Evolutionary conservation across 1,284 basidiomycete species (phyloP).

Genomic region (Termitomyces sp.): DNA sequence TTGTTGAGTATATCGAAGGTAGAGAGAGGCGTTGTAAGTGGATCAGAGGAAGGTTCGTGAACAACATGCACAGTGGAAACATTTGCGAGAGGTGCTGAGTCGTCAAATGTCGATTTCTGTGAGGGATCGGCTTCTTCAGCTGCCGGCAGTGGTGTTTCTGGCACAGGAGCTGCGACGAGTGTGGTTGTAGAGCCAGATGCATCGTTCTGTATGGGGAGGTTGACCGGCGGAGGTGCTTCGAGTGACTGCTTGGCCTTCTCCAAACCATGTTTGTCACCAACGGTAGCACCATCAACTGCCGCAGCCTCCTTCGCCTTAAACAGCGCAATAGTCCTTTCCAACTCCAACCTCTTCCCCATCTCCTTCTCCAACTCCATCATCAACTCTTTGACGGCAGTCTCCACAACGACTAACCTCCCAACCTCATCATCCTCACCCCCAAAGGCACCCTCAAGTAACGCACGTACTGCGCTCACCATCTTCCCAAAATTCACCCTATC

Average conservation of each 20-base stretch:
- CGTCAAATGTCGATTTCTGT: background rate
- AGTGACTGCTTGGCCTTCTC: background rate
- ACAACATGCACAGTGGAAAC: background rate
- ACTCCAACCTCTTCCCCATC: slow-evolving; percentile 50
- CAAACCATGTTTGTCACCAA: background rate
- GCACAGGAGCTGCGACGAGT: background rate
- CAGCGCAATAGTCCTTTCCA: slow-evolving; percentile 34
- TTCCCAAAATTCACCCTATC: slow-evolving; percentile 20
- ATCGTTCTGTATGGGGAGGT: background rate
- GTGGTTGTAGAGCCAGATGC: background rate
- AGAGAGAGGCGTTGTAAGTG: background rate
- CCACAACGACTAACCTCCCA: slow-evolving; percentile 56
- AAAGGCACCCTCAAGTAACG: slow-evolving; percentile 34
- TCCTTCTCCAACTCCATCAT: slow-evolving; percentile 64
- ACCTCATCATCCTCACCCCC: slow-evolving; percentile 40
- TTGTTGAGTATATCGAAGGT: background rate
- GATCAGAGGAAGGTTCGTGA: background rate
- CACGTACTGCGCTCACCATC: slow-evolving; percentile 43
- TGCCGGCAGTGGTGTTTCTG: background rate
- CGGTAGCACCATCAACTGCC: background rate
- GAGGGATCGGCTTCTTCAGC: background rate
- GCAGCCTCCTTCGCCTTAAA: background rate
- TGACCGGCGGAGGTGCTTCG: background rate
- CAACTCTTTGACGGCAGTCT: slow-evolving; percentile 56
- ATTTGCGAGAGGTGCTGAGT: background rate